A percentile compares a stretch with the other conserved stretches of the same genome.
These are phyloP conservation scores for Gossypium raimondii DNA, from an alignment of 345 rosid genomes.

Conservation along the genomic window DNA sequence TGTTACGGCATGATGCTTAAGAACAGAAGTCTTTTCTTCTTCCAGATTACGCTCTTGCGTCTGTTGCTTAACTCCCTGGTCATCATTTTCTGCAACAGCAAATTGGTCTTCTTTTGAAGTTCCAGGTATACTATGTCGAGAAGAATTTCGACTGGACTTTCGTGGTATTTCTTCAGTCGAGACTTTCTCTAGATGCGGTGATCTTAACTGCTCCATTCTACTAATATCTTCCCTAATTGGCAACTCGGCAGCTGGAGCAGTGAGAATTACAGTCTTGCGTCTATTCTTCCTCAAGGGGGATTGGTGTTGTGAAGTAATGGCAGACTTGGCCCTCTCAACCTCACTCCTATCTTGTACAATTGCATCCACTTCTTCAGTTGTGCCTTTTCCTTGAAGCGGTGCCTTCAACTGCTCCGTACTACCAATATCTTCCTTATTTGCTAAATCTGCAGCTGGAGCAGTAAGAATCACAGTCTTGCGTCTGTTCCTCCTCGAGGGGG, in stretches of 20 bases:
- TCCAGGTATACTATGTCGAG: constrained; percentile 4
- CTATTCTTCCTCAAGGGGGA: constrained; percentile 27
- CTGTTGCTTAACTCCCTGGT: constrained; percentile 8
- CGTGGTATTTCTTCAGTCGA: background rate
- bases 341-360: background rate
- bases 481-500: constrained; percentile 26
- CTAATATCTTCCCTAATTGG: constrained; percentile 8
- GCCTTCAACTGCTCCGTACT: no score
- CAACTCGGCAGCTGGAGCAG: constrained; percentile 10
- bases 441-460: constrained; percentile 8
- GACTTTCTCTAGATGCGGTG: constrained; percentile 1
- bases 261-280: constrained; percentile 19
- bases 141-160: constrained; percentile 15
- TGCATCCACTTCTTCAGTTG: background rate
- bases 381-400: no score
- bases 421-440: background rate
- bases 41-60: constrained; percentile 8
- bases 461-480: constrained; percentile 16
- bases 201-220: background rate
- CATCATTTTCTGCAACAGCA: constrained; percentile 2
- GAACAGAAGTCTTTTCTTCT: constrained; percentile 8
- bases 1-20: constrained; percentile 9
- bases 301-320: background rate
- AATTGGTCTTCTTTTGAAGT: constrained; percentile 9
- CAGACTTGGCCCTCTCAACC: constrained; percentile 12